Percentiles rank a stretch among this genome's conserved stretches.
These are phyloP conservation scores for Triangularia setosa DNA, from an alignment of 2,329 filamentous ascomycete species.

Conservation along the genomic window DNA sequence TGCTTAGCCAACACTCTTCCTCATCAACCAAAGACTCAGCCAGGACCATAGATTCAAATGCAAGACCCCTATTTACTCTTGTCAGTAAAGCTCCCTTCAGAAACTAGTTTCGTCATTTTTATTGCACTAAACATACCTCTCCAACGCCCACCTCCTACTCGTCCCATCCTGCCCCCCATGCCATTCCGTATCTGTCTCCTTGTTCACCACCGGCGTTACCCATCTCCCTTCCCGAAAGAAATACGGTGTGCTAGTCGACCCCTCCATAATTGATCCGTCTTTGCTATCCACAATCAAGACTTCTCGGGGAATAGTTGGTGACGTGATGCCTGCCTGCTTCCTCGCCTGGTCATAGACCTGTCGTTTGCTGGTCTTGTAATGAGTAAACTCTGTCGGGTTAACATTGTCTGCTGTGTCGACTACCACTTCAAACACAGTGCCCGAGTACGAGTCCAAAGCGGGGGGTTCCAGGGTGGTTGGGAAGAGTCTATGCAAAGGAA, in stretches of 20 bases:
- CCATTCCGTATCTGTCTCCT: slow-evolving; percentile 33
- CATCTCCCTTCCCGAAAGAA: slow-evolving; percentile 70
- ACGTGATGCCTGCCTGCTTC: slow-evolving; percentile 52
- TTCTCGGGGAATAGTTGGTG: slow-evolving; percentile 53
- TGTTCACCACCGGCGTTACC: slow-evolving; percentile 71
- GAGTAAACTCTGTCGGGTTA: slow-evolving; percentile 61
- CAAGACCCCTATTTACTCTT: slow-evolving; percentile 48
- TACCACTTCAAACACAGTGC: slow-evolving; percentile 40
- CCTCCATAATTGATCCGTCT: slow-evolving; percentile 72
- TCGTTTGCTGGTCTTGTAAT: slow-evolving; percentile 79
- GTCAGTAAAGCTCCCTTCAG: not conserved
- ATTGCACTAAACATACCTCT: slow-evolving; percentile 44
- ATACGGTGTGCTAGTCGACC: slow-evolving; percentile 77
- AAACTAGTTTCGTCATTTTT: not conserved
- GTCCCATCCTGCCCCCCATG: slow-evolving; percentile 81
- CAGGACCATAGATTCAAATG: slow-evolving; percentile 60
- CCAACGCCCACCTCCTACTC: slow-evolving; percentile 77
- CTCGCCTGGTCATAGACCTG: slow-evolving; percentile 69
- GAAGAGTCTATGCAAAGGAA: slow-evolving; percentile 34
- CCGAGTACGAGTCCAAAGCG: slow-evolving; percentile 18
- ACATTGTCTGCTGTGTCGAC: slow-evolving; percentile 41
- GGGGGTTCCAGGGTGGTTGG: slow-evolving; percentile 37
- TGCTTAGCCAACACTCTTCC: slow-evolving; percentile 85
- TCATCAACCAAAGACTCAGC: slow-evolving; percentile 60
- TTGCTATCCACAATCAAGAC: slow-evolving; percentile 67